Evolutionary conservation across 805 yeast genomes (phyloP).

Genomic region (Candida cerambycidarum): DNA sequence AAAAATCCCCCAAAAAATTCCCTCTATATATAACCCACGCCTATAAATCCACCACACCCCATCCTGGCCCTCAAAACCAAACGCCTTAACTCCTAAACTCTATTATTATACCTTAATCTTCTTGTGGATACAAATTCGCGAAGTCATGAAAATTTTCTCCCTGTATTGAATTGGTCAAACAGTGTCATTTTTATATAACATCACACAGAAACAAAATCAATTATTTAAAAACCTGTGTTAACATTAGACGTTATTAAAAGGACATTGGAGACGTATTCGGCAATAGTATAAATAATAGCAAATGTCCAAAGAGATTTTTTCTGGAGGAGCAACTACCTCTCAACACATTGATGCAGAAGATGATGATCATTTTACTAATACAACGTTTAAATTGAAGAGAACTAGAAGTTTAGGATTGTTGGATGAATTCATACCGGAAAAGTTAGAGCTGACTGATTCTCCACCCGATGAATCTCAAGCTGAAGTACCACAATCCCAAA

Average conservation of each 20-base stretch:
- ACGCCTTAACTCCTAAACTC: no score
- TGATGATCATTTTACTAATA: slow-evolving; percentile 65
- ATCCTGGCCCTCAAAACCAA: no score
- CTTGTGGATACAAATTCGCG: slow-evolving; percentile 2
- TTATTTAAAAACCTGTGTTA: background rate
- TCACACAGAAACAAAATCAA: background rate
- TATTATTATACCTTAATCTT: no score
- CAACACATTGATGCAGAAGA: slow-evolving; percentile 70
- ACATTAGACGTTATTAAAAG: background rate
- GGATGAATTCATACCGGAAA: slow-evolving; percentile 55
- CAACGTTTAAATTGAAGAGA: slow-evolving; percentile 73
- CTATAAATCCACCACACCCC: no score
- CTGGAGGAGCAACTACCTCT: slow-evolving; percentile 62
- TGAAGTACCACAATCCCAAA: no score
- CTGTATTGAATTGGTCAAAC: slow-evolving; percentile 4
- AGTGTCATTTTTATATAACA: slow-evolving; percentile 1
- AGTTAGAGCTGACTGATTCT: slow-evolving; percentile 1
- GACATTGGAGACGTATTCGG: background rate
- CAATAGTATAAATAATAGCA: no score
- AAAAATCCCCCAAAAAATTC: background rate
- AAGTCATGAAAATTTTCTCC: slow-evolving; percentile 8
- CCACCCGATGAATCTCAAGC: no score
- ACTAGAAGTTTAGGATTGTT: slow-evolving; percentile 81
- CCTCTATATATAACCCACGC: background rate
- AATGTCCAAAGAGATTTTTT: slow-evolving; percentile 32